Conservation (phyloP, 2,329 filamentous ascomycete species). For the Didymella keratinophila region DNA sequence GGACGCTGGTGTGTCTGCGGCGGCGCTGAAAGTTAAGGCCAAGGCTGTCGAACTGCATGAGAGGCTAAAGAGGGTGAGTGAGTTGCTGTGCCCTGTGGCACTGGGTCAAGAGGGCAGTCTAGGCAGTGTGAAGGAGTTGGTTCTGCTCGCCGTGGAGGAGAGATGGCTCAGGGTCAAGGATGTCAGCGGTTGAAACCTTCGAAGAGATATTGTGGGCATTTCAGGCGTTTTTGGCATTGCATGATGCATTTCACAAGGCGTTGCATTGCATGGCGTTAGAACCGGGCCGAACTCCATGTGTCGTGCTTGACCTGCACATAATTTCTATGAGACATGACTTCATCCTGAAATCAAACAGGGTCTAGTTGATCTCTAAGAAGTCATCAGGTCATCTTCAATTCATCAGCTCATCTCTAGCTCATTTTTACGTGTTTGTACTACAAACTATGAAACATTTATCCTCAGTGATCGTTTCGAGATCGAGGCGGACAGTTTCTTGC, state of each 20-base stretch:
- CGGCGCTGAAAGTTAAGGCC: slow-evolving; percentile 37
- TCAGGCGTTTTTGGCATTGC: not conserved
- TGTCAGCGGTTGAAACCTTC: slow-evolving; percentile 26
- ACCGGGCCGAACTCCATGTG: not conserved
- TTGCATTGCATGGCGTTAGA: not conserved
- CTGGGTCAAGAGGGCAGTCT: slow-evolving; percentile 34
- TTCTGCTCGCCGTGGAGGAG: slow-evolving; percentile 45
- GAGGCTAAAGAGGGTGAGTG: slow-evolving; percentile 47
- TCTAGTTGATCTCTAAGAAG: too few relatives aligned
- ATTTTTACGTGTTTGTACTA: not conserved
- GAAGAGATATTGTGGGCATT: not conserved
- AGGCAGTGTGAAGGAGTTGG: slow-evolving; percentile 46
- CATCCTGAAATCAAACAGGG: not conserved
- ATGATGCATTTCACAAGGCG: not conserved
- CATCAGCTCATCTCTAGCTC: too few relatives aligned
- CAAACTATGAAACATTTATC: not conserved
- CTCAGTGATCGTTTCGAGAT: not conserved
- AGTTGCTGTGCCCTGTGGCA: slow-evolving; percentile 51
- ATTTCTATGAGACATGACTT: not conserved
- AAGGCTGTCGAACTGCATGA: slow-evolving; percentile 50
- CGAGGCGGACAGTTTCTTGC: not conserved
- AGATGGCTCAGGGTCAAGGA: slow-evolving; percentile 47
- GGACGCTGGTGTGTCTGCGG: slow-evolving; percentile 18
- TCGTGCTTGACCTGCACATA: not conserved
- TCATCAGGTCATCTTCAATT: too few relatives aligned